phyloP scores from a whole-genome alignment of 2,329 filamentous ascomycete species.

The Hypoxylon sp. region DNA sequence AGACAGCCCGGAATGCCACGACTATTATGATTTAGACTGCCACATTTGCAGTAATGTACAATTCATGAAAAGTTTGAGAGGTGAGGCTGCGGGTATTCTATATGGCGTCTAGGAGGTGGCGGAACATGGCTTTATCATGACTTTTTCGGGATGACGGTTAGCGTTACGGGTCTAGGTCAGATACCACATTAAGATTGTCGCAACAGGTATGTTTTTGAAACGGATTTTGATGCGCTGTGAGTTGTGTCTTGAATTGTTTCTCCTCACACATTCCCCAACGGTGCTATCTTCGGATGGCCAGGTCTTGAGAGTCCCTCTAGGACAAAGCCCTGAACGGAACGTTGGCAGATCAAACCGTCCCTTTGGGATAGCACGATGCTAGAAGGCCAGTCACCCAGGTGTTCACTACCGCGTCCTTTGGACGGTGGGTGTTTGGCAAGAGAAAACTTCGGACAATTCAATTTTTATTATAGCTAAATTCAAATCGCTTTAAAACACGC shows the following conservation, averaged over 20 bases:
- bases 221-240: slow-evolving; percentile 23
- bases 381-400: slow-evolving; percentile 56
- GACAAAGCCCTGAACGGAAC: slow-evolving; percentile 84
- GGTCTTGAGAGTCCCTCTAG: slow-evolving; percentile 75
- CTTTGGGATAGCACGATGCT: slow-evolving; percentile 52
- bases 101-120: slow-evolving; percentile 50
- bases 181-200: slow-evolving; percentile 48
- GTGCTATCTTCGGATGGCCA: slow-evolving; percentile 82
- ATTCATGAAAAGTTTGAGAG: slow-evolving; percentile 47
- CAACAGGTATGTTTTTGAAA: slow-evolving; percentile 49
- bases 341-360: slow-evolving; percentile 75
- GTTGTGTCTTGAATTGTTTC: slow-evolving; percentile 25
- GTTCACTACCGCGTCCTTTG: slow-evolving; percentile 47
- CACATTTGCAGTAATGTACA: slow-evolving; percentile 41
- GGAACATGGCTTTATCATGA: slow-evolving; percentile 34
- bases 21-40: slow-evolving; percentile 43
- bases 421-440: slow-evolving; percentile 57
- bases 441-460: slow-evolving; percentile 57
- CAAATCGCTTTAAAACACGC: background rate
- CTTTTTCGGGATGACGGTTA: slow-evolving; percentile 42
- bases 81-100: slow-evolving; percentile 46
- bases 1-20: slow-evolving; percentile 50
- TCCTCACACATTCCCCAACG: slow-evolving; percentile 67
- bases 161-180: slow-evolving; percentile 48
- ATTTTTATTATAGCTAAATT: slow-evolving; percentile 9